Conservation (phyloP, 257 asterid genomes). For the Petunia secreta region DNA sequence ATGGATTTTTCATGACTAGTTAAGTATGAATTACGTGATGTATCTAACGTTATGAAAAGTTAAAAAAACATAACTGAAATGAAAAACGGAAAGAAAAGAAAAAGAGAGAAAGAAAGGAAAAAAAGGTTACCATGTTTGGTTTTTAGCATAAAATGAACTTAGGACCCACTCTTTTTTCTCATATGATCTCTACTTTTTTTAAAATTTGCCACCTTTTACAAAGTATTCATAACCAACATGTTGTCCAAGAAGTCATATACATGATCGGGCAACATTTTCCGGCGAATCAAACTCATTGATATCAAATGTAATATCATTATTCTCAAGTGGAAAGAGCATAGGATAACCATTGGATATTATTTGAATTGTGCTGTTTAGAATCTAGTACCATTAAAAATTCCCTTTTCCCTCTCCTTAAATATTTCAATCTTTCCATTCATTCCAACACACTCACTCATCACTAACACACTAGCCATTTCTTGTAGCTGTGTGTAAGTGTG, state of each 20-base stretch:
- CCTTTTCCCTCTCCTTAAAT: constrained; percentile 63
- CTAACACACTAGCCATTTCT: background rate
- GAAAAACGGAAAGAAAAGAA: background rate
- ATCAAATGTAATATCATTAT: constrained; percentile 24
- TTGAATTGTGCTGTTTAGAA: constrained; percentile 72
- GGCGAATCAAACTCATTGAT: constrained; percentile 38
- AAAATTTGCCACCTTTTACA: constrained; percentile 17
- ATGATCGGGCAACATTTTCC: constrained; percentile 34
- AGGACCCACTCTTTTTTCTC: constrained; percentile 27
- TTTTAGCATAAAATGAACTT: constrained; percentile 26
- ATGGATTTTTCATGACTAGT: constrained; percentile 18
- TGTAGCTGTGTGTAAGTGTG: background rate
- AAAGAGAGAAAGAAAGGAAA: background rate
- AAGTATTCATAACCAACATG: constrained; percentile 29
- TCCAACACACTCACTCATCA: constrained; percentile 19
- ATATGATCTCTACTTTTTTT: constrained; percentile 7
- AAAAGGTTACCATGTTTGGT: constrained; percentile 13
- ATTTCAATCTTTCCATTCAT: constrained; percentile 38
- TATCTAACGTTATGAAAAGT: constrained; percentile 21
- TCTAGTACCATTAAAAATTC: constrained; percentile 37
- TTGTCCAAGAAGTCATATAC: constrained; percentile 27
- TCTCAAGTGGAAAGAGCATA: constrained; percentile 69
- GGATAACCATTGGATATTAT: constrained; percentile 59
- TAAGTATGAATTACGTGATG: constrained; percentile 6
- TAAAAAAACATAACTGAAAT: background rate